Base-by-base conservation (phyloP, 108 stramenopile genomes). In the Craspedostauros australis region DNA sequence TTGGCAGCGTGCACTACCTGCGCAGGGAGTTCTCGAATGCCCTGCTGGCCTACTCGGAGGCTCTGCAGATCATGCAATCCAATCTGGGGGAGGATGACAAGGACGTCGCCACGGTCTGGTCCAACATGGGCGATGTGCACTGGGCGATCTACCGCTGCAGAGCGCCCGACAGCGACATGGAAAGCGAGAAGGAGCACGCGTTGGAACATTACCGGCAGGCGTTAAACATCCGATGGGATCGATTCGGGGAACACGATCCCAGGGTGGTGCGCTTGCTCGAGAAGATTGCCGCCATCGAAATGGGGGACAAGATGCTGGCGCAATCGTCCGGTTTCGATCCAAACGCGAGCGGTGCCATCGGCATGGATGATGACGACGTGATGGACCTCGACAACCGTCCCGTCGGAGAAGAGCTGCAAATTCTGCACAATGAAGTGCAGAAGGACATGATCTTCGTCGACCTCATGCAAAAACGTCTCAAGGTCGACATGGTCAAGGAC, bases 61-160 rank as follows among this genome's bases (percentile, higher is more conserved):
- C 78, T 20, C 40, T 76, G 27, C 39, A 59, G 19, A 80, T 87
- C 37, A 67, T 79, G 44, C 23, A 65, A 31, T 19, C 53, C 0
- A 61, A 68, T 27, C 40, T 80, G 28, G 86, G 81, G 18, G 53
- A 39, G 15, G 36, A 74, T 1, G 76, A 80, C 48, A 54, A 70
- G 5, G 86, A 88, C 42, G 72, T 79, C 7, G 82, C 79, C 2
- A 82, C 81, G 11, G 80, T 84, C 25, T 46, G 78, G 34, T 76
- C 67, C 55, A 79, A 84, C 41, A 84, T 88, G 36, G 86, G 75
- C 9, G 72, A 77, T 26, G 76, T 82, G 9, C 49, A 74, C 21
- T 42, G 68, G 40, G 80, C 77, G 36, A 47, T n/a, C n/a, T n/a
- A 55, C 40, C 15, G 36, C 1, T 38, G 51, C 12, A 26, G 40